A percentile compares a stretch with the other conserved stretches of the same genome.
phyloP scores from a whole-genome alignment of 306 rosid genomes.

The Acacia crassicarpa region DNA sequence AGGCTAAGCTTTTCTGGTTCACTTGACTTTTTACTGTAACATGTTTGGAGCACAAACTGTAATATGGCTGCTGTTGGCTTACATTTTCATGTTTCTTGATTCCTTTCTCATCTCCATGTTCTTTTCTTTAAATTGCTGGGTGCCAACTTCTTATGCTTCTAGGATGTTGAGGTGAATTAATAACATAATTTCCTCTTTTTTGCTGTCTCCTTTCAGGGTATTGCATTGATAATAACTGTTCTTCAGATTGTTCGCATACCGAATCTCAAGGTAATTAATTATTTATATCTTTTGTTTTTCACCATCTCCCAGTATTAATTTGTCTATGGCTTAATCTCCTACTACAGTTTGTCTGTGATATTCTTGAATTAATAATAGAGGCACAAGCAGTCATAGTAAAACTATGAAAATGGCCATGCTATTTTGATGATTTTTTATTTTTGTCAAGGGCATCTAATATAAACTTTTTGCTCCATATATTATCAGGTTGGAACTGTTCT shows the following conservation, averaged over 20 bases:
- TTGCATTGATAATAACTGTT: conserved; percentile 85
- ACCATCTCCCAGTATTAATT: background rate
- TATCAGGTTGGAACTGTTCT: conserved; percentile 97
- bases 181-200: conserved; percentile 12
- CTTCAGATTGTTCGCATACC: conserved; percentile 97
- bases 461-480: conserved; percentile 1
- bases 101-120: background rate
- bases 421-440: background rate
- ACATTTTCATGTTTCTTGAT: conserved; percentile 4
- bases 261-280: conserved; percentile 88
- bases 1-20: background rate
- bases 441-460: conserved; percentile 2
- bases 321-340: background rate
- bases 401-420: conserved; percentile 6
- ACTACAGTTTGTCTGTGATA: conserved; percentile 8
- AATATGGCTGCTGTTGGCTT: conserved; percentile 16
- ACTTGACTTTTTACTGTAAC: background rate
- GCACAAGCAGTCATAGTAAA: background rate
- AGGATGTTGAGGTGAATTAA: conserved; percentile 10
- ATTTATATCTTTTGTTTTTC: conserved; percentile 4
- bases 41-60: background rate
- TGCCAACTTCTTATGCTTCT: conserved; percentile 1
- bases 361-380: conserved; percentile 4
- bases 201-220: conserved; percentile 49
- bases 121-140: background rate